phyloP scores from a whole-genome alignment of 768 basidiomycete species.

The Chalciporus chontae region DNA sequence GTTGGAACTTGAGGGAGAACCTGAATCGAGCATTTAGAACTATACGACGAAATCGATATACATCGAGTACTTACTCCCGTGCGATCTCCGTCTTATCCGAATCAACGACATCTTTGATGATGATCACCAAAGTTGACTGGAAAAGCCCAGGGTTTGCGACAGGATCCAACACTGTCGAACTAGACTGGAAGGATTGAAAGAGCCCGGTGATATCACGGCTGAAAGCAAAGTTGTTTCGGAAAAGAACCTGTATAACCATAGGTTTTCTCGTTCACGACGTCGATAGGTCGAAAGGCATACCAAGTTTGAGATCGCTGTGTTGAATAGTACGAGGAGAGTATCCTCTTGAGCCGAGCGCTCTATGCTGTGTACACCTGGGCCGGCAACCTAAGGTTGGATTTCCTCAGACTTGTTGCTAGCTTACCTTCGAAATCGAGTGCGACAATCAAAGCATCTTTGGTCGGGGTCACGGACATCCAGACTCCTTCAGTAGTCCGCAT shows the following conservation, averaged over 20 bases:
- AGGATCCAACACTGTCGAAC: conserved; percentile 54
- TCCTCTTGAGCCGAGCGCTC: conserved; percentile 64
- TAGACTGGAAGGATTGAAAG: conserved; percentile 60
- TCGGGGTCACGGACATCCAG: conserved; percentile 65
- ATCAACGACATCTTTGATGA: conserved; percentile 68
- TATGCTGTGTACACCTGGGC: conserved; percentile 56
- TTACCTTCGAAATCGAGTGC: conserved; percentile 64
- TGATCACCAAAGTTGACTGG: conserved; percentile 55
- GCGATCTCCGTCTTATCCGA: conserved; percentile 57
- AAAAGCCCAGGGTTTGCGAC: conserved; percentile 55
- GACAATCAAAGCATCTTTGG: conserved; percentile 51
- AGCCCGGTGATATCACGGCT: conserved; percentile 59
- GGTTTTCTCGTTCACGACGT: neutral
- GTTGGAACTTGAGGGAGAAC: conserved; percentile 54
- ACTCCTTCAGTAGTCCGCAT: conserved; percentile 65
- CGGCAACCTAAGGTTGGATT: neutral
- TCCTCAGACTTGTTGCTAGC: neutral
- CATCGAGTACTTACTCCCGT: conserved; percentile 43
- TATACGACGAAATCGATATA: neutral
- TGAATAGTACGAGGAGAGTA: conserved; percentile 60
- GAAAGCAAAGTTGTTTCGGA: conserved; percentile 63
- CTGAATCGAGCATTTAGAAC: conserved; percentile 25
- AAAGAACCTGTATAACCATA: conserved; percentile 44
- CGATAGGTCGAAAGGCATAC: conserved; percentile 30
- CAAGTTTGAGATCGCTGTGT: conserved; percentile 61